phyloP scores from a whole-genome alignment of 176 grass and related monocot genomes.

The Tillandsia leiboldiana region DNA sequence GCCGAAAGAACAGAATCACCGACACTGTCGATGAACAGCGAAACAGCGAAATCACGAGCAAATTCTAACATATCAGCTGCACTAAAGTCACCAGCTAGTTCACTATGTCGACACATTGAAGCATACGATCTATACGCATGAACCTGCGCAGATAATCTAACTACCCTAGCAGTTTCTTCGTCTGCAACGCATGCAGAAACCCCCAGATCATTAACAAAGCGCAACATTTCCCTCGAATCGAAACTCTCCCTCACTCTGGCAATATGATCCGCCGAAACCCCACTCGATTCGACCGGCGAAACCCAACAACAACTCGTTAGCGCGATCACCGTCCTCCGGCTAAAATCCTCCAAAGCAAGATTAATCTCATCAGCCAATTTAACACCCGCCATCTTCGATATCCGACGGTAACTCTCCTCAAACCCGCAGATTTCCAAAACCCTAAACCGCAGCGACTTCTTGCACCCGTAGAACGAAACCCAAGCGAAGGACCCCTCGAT shows the following conservation, averaged over 20 bases:
- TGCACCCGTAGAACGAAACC: slow-evolving; percentile 8
- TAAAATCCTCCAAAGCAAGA: slow-evolving; percentile 12
- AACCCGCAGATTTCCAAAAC: slow-evolving; percentile 3
- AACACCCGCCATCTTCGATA: slow-evolving; percentile 4
- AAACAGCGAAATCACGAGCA: slow-evolving; percentile 8
- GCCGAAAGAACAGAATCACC: background rate
- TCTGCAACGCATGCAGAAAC: background rate
- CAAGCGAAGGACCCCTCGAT: background rate
- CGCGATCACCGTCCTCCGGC: slow-evolving; percentile 1
- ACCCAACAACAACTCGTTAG: slow-evolving; percentile 5
- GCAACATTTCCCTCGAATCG: slow-evolving; percentile 2
- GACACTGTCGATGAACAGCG: background rate
- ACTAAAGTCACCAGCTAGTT: slow-evolving; percentile 3
- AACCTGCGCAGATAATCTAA: slow-evolving; percentile 10
- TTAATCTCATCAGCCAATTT: slow-evolving; percentile 3
- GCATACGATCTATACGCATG: background rate
- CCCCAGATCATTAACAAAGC: slow-evolving; percentile 14
- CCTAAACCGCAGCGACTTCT: background rate
- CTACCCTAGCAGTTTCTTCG: background rate
- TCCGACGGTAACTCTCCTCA: slow-evolving; percentile 15
- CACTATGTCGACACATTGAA: slow-evolving; percentile 1
- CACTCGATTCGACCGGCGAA: background rate
- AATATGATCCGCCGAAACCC: background rate
- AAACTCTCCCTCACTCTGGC: background rate
- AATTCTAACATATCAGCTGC: slow-evolving; percentile 4